phyloP scores from a whole-genome alignment of 345 rosid genomes.

The Linum lewisii region DNA sequence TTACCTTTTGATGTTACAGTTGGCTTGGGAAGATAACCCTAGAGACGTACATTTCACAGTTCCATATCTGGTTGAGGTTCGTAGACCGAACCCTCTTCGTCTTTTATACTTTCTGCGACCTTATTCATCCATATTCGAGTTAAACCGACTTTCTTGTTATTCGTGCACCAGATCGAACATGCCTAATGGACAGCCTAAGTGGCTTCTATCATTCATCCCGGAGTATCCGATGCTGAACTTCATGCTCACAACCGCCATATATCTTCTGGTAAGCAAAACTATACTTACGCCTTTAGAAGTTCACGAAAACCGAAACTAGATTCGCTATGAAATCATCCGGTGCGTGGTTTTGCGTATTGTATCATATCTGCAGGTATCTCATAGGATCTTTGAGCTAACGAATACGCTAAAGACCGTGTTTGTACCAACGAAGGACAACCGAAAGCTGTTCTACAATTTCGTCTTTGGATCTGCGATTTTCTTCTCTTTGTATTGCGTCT shows the following conservation, averaged over 20 bases:
- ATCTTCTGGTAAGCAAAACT: slow-evolving; percentile 57
- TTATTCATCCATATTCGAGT: background rate
- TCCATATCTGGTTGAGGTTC: slow-evolving; percentile 98
- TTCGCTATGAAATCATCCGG: too few relatives aligned
- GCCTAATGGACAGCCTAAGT: slow-evolving; percentile 94
- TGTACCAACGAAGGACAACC: slow-evolving; percentile 67
- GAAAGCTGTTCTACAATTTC: slow-evolving; percentile 48
- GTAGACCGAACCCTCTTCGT: slow-evolving; percentile 13
- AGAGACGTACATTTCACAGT: slow-evolving; percentile 93
- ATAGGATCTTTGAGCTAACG: slow-evolving; percentile 71
- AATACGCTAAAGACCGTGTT: slow-evolving; percentile 62
- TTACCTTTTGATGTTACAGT: slow-evolving; percentile 32
- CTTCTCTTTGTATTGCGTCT: slow-evolving; percentile 42
- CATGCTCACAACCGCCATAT: slow-evolving; percentile 88
- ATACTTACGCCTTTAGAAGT: background rate
- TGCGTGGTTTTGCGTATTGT: background rate
- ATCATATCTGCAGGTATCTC: slow-evolving; percentile 55
- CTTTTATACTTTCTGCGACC: background rate
- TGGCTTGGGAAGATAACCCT: slow-evolving; percentile 95
- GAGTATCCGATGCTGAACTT: slow-evolving; percentile 86
- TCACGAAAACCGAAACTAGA: too few relatives aligned
- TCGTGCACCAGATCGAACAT: slow-evolving; percentile 49
- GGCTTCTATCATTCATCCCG: slow-evolving; percentile 91
- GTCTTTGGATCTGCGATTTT: slow-evolving; percentile 55
- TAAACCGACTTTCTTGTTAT: slow-evolving; percentile 4